Evolutionary conservation across 148 eudicot genomes (phyloP).

Genomic region (Euryodendron excelsum): DNA sequence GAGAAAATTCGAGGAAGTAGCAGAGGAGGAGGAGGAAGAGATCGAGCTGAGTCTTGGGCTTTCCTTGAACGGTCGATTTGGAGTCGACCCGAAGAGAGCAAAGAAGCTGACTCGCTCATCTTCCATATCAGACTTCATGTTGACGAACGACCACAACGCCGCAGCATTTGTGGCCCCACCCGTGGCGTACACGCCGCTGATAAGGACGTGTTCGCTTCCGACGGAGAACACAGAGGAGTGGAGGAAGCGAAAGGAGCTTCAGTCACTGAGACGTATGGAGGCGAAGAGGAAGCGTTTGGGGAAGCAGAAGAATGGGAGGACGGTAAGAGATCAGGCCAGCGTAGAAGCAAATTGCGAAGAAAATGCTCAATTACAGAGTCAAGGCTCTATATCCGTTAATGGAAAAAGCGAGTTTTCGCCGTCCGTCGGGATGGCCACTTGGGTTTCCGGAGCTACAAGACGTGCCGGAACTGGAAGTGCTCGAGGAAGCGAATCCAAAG

Average conservation of each 20-base stretch:
- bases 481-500: too few species aligned
- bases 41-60: conserved; percentile 56
- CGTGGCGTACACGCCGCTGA: conserved; percentile 17
- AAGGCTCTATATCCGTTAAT: too few species aligned
- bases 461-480: too few species aligned
- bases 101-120: conserved; percentile 39
- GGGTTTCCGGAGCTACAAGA: too few species aligned
- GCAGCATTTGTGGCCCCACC: not conserved
- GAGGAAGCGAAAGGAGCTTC: conserved; percentile 49
- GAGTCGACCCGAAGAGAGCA: conserved; percentile 39
- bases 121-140: conserved; percentile 24
- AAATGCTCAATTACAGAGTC: too few species aligned
- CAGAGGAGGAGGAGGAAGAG: too few species aligned
- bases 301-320: conserved; percentile 37
- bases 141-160: not conserved
- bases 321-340: too few species aligned
- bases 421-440: too few species aligned
- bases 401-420: too few species aligned
- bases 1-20: not conserved
- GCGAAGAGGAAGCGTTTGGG: conserved; percentile 54
- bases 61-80: conserved; percentile 57
- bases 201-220: conserved; percentile 53
- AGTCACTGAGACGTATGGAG: conserved; percentile 44
- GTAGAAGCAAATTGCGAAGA: too few species aligned
- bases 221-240: conserved; percentile 42